Evolutionary conservation across 495 filamentous ascomycete genomes (phyloP), one percentile per base, ranked within the genome.

Genomic region (Podospora bellae-mahoneyi): DNA sequence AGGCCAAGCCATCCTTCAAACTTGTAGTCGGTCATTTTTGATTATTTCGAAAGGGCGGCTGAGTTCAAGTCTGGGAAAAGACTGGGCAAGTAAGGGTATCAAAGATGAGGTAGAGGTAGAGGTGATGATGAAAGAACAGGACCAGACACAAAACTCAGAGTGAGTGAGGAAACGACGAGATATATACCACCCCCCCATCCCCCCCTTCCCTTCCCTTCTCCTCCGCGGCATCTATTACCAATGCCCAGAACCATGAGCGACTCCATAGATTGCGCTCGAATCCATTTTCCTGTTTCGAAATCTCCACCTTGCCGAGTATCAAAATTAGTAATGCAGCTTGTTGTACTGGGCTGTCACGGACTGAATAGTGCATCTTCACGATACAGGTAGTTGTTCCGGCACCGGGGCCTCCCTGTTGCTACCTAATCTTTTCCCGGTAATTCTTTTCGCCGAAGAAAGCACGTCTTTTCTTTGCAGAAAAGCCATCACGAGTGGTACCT

Each of bases 1-100:
- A 88, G 80, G 72, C 89, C 92, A 65, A 96, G 79, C 94, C 93
- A 97, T 73, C 93, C 93, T 70, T 89, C 79, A 79, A 94, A 97
- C 66, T 87, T 81, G 71, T 78, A 75, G 27, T 79, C 71, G 53
- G 72, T 69, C 73, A 75, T 78, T 62, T 62, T 62, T 62, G 23
- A 20, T 59, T 20, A 27, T 20, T 5, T 32, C 0, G 56, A 27
- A 18, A 18, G 56, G 56, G 56, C 19, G 56, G 56, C 39, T 48
- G 39, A 48, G 39, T 18, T 48, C 39, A 48, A 48, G 39, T 48
- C 39, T 48, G 15, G 39, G 39, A 13, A 16, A 13, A 48, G 39
- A 48, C 39, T 48, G 6, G 39, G 23, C 23, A 23, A 23, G 23
- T 1, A 32, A 7, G 39, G 39, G 39, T 48, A 48, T 48, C 39